Base-by-base conservation (phyloP, 371 early-diverging fungal species). In the Mucor piriformis region DNA sequence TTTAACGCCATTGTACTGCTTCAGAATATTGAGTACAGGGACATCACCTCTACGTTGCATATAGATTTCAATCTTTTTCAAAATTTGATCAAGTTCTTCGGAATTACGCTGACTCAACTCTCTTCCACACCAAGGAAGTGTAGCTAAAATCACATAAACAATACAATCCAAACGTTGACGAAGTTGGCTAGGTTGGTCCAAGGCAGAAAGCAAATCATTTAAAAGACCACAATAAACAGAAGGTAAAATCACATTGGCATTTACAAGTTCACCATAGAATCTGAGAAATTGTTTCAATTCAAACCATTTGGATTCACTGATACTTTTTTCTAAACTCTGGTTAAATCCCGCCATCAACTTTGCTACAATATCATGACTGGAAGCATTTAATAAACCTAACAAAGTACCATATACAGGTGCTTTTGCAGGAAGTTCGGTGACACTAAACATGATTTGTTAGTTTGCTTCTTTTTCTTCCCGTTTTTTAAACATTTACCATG, bases 241-340 rank as follows among this genome's bases (percentile, higher is more conserved):
- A 1, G 92, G 84, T 16, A 78, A 57, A 54, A 96, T 85, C 8
- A 92, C 89, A 61, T 88, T 89, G 47, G 89, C 78, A 66, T 85
- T 88, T 53, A 92, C 89, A 29, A 93, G 79, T 72, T 92, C 88
- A 23, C 86, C 92, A 74, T 92, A 90, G 69, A 89, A 95, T 48
- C 94, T 82, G 52, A 87, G 68, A 29, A 90, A 59, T 37, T 92
- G 77, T 74, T 95, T 95, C 52, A 89, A 82, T 38, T 81, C 80
- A 11, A 83, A 79, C 86, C 91, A 92, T 23, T 85, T 76, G 24
- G 87, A 76, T 16, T 87, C 64, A 3, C 70, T 67, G 0, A 82
- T 55, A 15, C 83, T 73, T 61, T 82, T 70, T 15, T 69, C 63
- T 15, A 93, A 79, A 12, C 88, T 67, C 6, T 53, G 57, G 44